Evolutionary conservation across 2,329 filamentous ascomycete species (phyloP).

Genomic region (Ophiostoma himal-ulmi): DNA sequence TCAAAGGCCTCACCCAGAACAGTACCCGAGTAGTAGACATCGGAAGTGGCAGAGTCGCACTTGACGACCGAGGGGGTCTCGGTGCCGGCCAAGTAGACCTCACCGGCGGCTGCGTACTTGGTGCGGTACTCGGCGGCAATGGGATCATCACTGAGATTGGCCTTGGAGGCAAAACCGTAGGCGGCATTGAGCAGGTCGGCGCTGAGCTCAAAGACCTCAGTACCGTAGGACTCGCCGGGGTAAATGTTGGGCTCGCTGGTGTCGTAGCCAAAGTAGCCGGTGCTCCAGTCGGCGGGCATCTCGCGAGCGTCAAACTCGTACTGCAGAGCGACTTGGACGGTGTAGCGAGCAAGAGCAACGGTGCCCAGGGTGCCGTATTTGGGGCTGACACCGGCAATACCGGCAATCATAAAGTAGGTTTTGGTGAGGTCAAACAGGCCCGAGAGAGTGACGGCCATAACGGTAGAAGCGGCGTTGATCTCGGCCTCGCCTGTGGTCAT

Average conservation of each 20-base stretch:
- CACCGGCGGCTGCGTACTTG: constrained; percentile 42
- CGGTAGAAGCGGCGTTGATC: constrained; percentile 67
- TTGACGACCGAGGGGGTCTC: constrained; percentile 50
- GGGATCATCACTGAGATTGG: constrained; percentile 47
- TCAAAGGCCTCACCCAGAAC: constrained; percentile 59
- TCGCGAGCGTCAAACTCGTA: constrained; percentile 69
- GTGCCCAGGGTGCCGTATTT: constrained; percentile 58
- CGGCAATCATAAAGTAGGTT: constrained; percentile 66
- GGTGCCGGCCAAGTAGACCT: constrained; percentile 39
- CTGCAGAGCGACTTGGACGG: constrained; percentile 68
- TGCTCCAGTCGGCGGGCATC: constrained; percentile 57
- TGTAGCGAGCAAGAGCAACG: constrained; percentile 63
- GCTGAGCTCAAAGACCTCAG: constrained; percentile 64
- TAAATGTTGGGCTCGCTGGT: constrained; percentile 49
- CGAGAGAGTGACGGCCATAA: constrained; percentile 58
- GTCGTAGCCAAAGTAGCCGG: constrained; percentile 64
- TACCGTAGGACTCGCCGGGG: constrained; percentile 57
- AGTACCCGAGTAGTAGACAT: constrained; percentile 64
- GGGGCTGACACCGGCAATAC: constrained; percentile 70
- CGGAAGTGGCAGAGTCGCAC: constrained; percentile 64
- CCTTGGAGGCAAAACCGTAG: constrained; percentile 45
- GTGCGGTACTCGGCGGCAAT: constrained; percentile 49
- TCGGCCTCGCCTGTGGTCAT: constrained; percentile 62
- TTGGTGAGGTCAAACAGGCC: constrained; percentile 55
- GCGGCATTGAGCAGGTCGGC: constrained; percentile 51